phyloP scores from a whole-genome alignment of 1,139 yeast genomes.

The Saccharomyces hybrid region DNA sequence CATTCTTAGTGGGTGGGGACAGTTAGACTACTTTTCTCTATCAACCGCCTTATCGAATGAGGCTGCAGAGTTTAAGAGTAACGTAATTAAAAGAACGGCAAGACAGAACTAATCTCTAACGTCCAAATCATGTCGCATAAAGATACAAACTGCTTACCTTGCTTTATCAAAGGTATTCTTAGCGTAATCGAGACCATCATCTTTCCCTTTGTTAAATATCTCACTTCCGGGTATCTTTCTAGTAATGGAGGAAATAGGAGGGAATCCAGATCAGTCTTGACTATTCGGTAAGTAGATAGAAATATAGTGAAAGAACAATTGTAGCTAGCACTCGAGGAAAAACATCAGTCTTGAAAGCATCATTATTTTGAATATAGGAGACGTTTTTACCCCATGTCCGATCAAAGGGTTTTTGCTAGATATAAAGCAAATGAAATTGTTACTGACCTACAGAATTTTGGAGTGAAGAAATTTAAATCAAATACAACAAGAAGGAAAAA shows the following conservation, averaged over 20 bases:
- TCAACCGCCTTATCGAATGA: too few relatives aligned
- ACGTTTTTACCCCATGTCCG: conserved; percentile 18
- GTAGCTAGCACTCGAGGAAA: too few relatives aligned
- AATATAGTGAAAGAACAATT: too few relatives aligned
- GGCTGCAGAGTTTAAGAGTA: too few relatives aligned
- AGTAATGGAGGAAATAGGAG: conserved; percentile 4
- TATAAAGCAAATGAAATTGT: conserved; percentile 31
- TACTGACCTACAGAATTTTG: conserved; percentile 31
- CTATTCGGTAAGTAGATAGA: too few relatives aligned
- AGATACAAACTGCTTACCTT: neutral
- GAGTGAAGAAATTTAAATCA: conserved; percentile 29
- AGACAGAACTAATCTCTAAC: too few relatives aligned
- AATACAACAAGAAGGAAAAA: conserved; percentile 41
- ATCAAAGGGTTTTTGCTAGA: conserved; percentile 25
- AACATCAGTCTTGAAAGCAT: too few relatives aligned
- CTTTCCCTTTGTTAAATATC: neutral
- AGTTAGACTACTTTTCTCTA: too few relatives aligned
- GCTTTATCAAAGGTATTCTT: neutral
- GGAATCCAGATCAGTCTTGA: neutral
- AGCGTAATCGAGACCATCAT: neutral
- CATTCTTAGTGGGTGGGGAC: too few relatives aligned
- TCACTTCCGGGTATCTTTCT: neutral
- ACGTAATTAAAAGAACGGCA: too few relatives aligned
- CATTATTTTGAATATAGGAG: too few relatives aligned
- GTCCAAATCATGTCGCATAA: too few relatives aligned